Evolutionary conservation across 371 early-diverging fungal genomes (phyloP).

Genomic region (Catenaria anguillulae): DNA sequence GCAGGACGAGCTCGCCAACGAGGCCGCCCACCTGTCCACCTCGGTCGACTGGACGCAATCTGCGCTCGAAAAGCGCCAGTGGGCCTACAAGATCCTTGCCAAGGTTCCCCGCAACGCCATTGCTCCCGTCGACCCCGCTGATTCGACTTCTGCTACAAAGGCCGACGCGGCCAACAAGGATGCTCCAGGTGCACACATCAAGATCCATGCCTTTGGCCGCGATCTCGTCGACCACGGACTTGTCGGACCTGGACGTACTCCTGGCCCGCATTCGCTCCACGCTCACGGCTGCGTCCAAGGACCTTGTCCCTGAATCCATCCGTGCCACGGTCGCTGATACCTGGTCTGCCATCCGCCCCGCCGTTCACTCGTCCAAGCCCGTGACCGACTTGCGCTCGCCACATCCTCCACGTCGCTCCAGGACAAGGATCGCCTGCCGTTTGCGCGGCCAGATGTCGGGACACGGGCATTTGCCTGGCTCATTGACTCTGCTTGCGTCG

Average conservation of each 20-base stretch:
- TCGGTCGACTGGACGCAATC: background rate
- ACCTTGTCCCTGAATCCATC: too few relatives aligned
- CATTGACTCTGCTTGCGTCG: constrained; percentile 4
- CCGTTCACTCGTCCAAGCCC: background rate
- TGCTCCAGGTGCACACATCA: background rate
- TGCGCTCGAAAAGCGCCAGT: background rate
- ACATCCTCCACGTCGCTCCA: background rate
- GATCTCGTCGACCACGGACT: background rate
- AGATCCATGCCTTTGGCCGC: background rate
- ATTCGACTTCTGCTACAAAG: background rate
- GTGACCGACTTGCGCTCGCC: too few relatives aligned
- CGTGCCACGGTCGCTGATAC: background rate
- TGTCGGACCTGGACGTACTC: too few relatives aligned
- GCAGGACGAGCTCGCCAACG: background rate
- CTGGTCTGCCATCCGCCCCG: too few relatives aligned
- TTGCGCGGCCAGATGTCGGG: background rate
- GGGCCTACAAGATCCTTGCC: background rate
- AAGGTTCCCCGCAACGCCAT: background rate
- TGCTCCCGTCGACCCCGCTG: background rate
- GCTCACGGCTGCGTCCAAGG: too few relatives aligned
- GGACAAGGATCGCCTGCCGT: background rate
- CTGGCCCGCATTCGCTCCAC: too few relatives aligned
- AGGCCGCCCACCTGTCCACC: background rate
- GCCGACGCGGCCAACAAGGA: background rate
- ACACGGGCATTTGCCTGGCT: constrained; percentile 2